Evolutionary conservation across 1,139 yeast species (phyloP).

Genomic region (Suhomyces guaymorum): DNA sequence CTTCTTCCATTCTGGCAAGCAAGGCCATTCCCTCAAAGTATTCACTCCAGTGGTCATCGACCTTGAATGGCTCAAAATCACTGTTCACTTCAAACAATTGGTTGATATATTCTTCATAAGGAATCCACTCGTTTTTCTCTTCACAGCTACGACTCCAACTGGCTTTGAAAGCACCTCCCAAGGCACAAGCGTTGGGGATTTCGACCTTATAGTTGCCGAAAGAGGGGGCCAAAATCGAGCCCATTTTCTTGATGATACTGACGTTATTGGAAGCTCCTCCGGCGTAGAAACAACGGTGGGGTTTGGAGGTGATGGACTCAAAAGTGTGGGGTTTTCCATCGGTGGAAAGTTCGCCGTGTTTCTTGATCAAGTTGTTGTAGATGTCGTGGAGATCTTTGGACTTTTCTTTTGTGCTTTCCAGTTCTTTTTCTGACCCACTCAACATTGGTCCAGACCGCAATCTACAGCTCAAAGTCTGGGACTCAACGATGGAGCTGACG

Average conservation of each 20-base stretch:
- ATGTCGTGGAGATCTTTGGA: too few species aligned
- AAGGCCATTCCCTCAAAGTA: constrained; percentile 54
- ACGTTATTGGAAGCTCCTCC: constrained; percentile 84
- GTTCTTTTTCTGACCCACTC: too few species aligned
- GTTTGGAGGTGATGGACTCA: constrained; percentile 52
- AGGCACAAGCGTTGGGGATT: constrained; percentile 87
- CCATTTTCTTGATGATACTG: constrained; percentile 67
- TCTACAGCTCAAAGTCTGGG: constrained; percentile 84
- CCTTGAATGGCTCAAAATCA: constrained; percentile 47
- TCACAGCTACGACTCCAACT: constrained; percentile 61
- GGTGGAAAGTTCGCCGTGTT: constrained; percentile 46
- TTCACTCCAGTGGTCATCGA: constrained; percentile 46
- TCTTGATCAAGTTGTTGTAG: constrained; percentile 25
- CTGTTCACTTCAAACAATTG: constrained; percentile 43
- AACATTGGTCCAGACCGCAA: constrained; percentile 76
- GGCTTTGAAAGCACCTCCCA: constrained; percentile 92
- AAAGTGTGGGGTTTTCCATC: constrained; percentile 51
- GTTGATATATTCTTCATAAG: constrained; percentile 42
- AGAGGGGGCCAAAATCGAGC: constrained; percentile 64
- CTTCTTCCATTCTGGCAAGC: constrained; percentile 49
- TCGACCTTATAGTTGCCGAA: constrained; percentile 73
- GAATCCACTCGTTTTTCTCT: constrained; percentile 34
- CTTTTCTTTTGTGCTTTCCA: too few species aligned
- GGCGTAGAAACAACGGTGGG: constrained; percentile 73
- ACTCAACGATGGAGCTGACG: constrained; percentile 76